These are phyloP conservation scores for Paracorniculantispora psalliotae DNA, from an alignment of 2,329 filamentous ascomycete genomes.

Conservation along the genomic window DNA sequence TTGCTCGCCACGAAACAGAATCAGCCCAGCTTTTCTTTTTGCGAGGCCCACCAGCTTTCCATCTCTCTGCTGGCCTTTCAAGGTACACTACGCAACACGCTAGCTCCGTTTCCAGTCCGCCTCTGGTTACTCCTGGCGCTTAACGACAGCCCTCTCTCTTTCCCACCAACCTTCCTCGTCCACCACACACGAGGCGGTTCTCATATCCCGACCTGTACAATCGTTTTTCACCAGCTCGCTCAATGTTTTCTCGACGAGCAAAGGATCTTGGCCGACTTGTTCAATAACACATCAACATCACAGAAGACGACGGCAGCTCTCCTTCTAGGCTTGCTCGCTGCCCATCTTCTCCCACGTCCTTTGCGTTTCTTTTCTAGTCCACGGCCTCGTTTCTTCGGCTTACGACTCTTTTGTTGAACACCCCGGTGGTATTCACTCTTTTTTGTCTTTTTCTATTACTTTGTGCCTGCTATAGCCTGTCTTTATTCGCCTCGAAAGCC, in stretches of 20 bases:
- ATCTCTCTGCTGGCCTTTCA: not conserved
- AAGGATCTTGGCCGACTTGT: not conserved
- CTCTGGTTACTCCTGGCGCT: slow-evolving; percentile 3
- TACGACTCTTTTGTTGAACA: slow-evolving; percentile 6
- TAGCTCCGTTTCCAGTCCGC: not conserved
- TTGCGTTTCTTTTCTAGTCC: slow-evolving; percentile 7
- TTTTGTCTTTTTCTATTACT: slow-evolving; percentile 17
- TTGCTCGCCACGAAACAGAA: slow-evolving; percentile 3
- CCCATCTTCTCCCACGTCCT: slow-evolving; percentile 3
- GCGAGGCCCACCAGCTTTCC: not conserved
- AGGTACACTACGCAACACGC: not conserved
- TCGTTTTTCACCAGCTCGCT: not conserved
- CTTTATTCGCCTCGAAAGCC: not conserved
- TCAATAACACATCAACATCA: not conserved
- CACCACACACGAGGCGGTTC: slow-evolving; percentile 2
- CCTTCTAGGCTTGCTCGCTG: slow-evolving; percentile 3
- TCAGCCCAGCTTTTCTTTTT: not conserved
- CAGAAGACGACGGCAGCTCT: not conserved
- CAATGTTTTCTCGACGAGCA: slow-evolving; percentile 9
- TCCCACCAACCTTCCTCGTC: slow-evolving; percentile 13
- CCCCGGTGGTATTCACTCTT: slow-evolving; percentile 9
- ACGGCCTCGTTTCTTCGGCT: not conserved
- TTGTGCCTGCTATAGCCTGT: not conserved
- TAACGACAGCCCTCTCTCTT: not conserved
- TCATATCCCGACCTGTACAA: slow-evolving; percentile 3